Evolutionary conservation across 495 filamentous ascomycete genomes (phyloP).

Genomic region (Aspergillus carlsbadensis): DNA sequence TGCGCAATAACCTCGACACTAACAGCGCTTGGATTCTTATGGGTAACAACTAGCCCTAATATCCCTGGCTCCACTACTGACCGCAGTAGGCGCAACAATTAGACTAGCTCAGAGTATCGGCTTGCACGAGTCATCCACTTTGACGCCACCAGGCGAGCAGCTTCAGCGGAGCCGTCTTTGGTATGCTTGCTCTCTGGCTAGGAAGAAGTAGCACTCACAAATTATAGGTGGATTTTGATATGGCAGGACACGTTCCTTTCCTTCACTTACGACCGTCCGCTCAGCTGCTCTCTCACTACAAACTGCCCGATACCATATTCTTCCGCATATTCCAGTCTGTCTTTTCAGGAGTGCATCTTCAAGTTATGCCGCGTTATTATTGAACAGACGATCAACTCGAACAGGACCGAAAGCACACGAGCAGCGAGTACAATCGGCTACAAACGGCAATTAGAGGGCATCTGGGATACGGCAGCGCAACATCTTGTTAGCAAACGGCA

Average conservation of each 20-base stretch:
- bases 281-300: constrained; percentile 29
- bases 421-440: constrained; percentile 32
- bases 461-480: constrained; percentile 41
- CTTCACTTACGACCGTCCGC: constrained; percentile 49
- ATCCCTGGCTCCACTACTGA: not conserved
- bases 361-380: constrained; percentile 44
- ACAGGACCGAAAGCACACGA: constrained; percentile 18
- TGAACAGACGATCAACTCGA: constrained; percentile 8
- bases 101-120: constrained; percentile 49
- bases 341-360: constrained; percentile 21
- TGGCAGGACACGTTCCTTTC: constrained; percentile 55
- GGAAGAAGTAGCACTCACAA: not conserved
- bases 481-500: constrained; percentile 39
- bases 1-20: constrained; percentile 54
- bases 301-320: constrained; percentile 34
- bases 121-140: constrained; percentile 41
- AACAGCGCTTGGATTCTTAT: constrained; percentile 51
- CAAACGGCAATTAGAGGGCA: constrained; percentile 35
- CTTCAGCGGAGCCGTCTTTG: constrained; percentile 16
- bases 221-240: constrained; percentile 43
- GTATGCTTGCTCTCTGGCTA: constrained; percentile 1
- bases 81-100: constrained; percentile 40
- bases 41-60: constrained; percentile 20
- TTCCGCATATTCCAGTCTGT: constrained; percentile 24
- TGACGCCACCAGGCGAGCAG: constrained; percentile 25